Base-by-base conservation (phyloP, 1,139 yeast genomes). In the Magnusiomyces paraingens region DNA sequence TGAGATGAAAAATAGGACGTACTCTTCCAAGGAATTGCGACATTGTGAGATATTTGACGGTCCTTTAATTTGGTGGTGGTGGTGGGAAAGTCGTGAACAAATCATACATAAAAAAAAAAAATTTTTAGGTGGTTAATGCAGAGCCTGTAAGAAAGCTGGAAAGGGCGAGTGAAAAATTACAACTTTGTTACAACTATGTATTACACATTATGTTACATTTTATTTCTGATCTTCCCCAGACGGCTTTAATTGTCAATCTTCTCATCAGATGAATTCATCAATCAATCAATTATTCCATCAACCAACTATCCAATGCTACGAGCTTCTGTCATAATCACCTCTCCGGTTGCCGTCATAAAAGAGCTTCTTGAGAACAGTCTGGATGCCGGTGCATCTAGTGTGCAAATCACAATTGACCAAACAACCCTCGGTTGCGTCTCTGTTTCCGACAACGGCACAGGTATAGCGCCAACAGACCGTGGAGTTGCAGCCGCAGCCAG, bases 361-460 rank as follows among this genome's bases (percentile, higher is more conserved):
- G 90, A 83, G 61, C 70, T 86, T 60, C 61, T 86, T 50, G 86
- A 83, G 61, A 85, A 85, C 66, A 72, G 85, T 11, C 68, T 84
- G 1, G 93, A 86, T 66, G 85, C 91, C 0, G 71, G 74, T 0
- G 78, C 89, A 2, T 66, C 75, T 0, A 63, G 68, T 22, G 72
- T 86, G 14, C 73, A 70, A 22, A 71, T 86, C 1, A 69, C 75
- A 40, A 70, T 82, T 1, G 84, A 83, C 61, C 76, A 77, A 15
- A 74, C 77, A 15, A 84, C 83, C 0, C 62, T 78, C 10, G 72
- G 73, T 47, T 60, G 78, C 52, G 64, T 84, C 0, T 73, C 72
- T 39, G 78, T 85, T 2, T 70, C 72, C 8, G 94, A 86, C 63
- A 77, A 85, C 65, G 95, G 95, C 0, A 47, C 61, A 1, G 95